Conservation (phyloP, 345 rosid species). For the Camelina hispida region DNA sequence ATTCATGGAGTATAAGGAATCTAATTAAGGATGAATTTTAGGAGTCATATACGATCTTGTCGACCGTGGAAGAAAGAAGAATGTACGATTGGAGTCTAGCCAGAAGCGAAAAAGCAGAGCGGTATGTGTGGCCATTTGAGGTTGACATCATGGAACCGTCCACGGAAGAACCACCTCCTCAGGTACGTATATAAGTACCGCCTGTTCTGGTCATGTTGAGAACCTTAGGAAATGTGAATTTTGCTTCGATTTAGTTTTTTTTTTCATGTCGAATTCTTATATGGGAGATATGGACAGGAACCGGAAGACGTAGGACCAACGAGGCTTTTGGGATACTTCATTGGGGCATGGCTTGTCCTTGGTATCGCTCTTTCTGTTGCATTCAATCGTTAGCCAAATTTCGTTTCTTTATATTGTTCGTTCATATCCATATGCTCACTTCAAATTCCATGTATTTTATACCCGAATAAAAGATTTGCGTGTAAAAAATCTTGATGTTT, state of each 20-base stretch:
- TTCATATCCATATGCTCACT: background rate
- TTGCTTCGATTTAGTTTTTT: too few relatives aligned
- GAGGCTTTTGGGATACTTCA: constrained; percentile 70
- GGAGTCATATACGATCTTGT: constrained; percentile 76
- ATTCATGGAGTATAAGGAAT: background rate
- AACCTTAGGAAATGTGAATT: background rate
- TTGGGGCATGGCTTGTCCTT: constrained; percentile 68
- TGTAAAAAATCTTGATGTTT: constrained; percentile 1
- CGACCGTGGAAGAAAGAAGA: constrained; percentile 74
- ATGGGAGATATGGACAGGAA: constrained; percentile 52
- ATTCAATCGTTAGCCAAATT: constrained; percentile 50
- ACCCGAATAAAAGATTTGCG: background rate
- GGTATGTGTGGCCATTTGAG: constrained; percentile 81
- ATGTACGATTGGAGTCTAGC: constrained; percentile 94
- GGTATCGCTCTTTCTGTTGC: constrained; percentile 62
- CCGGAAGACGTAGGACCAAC: constrained; percentile 80
- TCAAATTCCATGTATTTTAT: constrained; percentile 12
- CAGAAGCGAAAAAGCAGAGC: constrained; percentile 61
- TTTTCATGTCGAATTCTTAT: too few relatives aligned
- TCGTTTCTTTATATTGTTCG: background rate
- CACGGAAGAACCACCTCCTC: constrained; percentile 60
- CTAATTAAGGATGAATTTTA: constrained; percentile 21
- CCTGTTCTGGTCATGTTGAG: background rate
- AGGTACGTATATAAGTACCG: constrained; percentile 41
- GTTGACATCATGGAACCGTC: constrained; percentile 57